phyloP scores from a whole-genome alignment of 2,329 filamentous ascomycete species.

The Arthrobotrys sphaeroides region DNA sequence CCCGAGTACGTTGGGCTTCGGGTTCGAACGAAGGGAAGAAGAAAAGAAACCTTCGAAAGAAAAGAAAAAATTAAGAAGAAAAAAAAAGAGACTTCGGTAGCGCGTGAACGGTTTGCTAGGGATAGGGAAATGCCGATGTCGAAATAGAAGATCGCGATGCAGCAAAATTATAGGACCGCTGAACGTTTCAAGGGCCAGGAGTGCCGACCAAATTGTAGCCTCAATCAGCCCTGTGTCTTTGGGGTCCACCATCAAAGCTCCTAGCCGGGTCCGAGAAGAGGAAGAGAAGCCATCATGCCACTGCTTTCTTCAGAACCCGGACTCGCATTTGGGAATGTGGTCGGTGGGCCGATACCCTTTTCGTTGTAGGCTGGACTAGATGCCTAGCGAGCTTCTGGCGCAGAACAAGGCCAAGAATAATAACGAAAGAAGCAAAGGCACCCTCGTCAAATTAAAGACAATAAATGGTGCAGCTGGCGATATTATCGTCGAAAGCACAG shows the following conservation, averaged over 20 bases:
- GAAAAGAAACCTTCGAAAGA: neutral
- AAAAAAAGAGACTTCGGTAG: neutral
- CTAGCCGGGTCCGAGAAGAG: constrained; percentile 21
- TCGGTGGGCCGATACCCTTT: constrained; percentile 34
- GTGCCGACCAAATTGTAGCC: constrained; percentile 37
- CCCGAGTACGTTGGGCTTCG: constrained; percentile 13
- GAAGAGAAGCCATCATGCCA: constrained; percentile 50
- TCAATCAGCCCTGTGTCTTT: constrained; percentile 54
- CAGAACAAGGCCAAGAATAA: constrained; percentile 20
- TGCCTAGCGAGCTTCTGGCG: constrained; percentile 50
- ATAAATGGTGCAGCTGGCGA: constrained; percentile 47
- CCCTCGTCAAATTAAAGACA: constrained; percentile 41
- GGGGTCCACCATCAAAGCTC: constrained; percentile 41
- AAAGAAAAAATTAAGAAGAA: neutral
- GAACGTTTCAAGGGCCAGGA: constrained; percentile 51
- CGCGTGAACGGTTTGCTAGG: neutral
- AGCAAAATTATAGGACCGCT: constrained; percentile 54
- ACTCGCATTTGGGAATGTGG: constrained; percentile 40
- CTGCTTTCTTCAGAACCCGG: constrained; percentile 11
- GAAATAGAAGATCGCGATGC: constrained; percentile 53
- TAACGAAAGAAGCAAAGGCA: constrained; percentile 50
- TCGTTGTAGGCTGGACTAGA: constrained; percentile 52
- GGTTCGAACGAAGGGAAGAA: neutral
- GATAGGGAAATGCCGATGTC: constrained; percentile 50
- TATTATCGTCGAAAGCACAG: constrained; percentile 26